phyloP scores from a whole-genome alignment of 2,329 filamentous ascomycete species.

The Orbilia quercus region DNA sequence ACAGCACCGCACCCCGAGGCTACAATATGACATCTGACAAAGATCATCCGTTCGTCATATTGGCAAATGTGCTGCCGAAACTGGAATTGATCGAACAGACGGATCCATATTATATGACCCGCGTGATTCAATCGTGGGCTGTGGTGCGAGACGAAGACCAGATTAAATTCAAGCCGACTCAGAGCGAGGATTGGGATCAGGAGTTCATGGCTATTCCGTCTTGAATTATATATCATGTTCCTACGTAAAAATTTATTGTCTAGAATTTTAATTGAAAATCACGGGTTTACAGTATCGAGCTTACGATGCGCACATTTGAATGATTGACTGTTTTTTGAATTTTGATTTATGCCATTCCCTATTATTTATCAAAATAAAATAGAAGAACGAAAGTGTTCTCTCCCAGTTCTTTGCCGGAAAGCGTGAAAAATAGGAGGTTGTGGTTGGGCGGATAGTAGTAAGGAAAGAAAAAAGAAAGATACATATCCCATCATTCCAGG shows the following conservation, averaged over 20 bases:
- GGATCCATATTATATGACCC: slow-evolving; percentile 37
- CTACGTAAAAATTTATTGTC: background rate
- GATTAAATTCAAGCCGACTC: slow-evolving; percentile 7
- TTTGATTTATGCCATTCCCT: slow-evolving; percentile 28
- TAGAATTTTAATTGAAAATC: no score
- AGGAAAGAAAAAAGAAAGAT: slow-evolving; percentile 20
- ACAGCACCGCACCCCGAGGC: slow-evolving; percentile 3
- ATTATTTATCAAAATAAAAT: slow-evolving; percentile 28
- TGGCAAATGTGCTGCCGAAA: slow-evolving; percentile 13
- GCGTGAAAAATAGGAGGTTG: slow-evolving; percentile 17
- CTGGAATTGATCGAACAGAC: slow-evolving; percentile 31
- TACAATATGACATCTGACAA: slow-evolving; percentile 2
- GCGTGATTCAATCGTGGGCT: slow-evolving; percentile 8
- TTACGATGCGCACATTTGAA: no score
- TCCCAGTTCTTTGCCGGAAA: slow-evolving; percentile 41
- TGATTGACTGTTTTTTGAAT: slow-evolving; percentile 10
- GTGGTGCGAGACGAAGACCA: background rate
- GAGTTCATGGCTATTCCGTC: background rate
- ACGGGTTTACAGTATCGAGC: no score
- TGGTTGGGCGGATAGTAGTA: slow-evolving; percentile 24
- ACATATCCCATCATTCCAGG: slow-evolving; percentile 38
- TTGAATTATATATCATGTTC: background rate
- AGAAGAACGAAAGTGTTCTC: slow-evolving; percentile 10
- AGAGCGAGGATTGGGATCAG: slow-evolving; percentile 2
- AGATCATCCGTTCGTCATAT: slow-evolving; percentile 23